phyloP scores from a whole-genome alignment of 139 green algal genomes.

The Closterium sp. region DNA sequence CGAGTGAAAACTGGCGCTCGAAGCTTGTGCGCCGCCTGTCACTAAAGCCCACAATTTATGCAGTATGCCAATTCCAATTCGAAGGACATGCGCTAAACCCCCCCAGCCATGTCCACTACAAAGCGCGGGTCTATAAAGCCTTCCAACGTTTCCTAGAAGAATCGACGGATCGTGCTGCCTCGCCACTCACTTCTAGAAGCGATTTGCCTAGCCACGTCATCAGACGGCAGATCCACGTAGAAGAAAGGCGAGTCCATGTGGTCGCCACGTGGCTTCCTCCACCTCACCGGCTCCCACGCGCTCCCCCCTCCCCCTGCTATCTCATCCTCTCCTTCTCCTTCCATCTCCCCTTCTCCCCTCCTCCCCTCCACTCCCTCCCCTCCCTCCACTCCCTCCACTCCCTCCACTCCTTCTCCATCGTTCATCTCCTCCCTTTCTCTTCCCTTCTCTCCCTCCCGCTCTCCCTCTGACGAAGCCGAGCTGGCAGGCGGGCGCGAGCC shows the following conservation, averaged over 20 bases:
- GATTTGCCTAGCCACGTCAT: slow-evolving; percentile 27
- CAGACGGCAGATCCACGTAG: slow-evolving; percentile 42
- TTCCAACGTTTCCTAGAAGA: too few species aligned
- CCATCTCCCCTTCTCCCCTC: background rate
- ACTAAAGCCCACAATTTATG: too few species aligned
- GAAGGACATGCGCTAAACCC: too few species aligned
- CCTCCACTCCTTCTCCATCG: too few species aligned
- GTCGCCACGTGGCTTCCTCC: slow-evolving; percentile 24
- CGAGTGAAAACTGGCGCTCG: too few species aligned
- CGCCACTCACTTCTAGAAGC: slow-evolving; percentile 31
- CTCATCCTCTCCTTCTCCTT: background rate
- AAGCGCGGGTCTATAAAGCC: too few species aligned
- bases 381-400: background rate
- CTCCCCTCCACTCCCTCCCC: background rate
- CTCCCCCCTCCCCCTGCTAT: background rate
- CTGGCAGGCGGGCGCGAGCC: background rate
- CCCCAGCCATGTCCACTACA: too few species aligned
- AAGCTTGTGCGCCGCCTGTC: too few species aligned
- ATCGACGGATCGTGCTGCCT: background rate
- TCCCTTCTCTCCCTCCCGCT: background rate
- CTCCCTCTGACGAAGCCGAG: background rate
- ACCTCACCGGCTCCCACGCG: background rate
- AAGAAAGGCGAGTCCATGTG: slow-evolving; percentile 46
- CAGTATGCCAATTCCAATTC: too few species aligned
- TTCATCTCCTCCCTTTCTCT: background rate